Conservation (phyloP, 768 basidiomycete species). For the Lactarius sp. region DNA sequence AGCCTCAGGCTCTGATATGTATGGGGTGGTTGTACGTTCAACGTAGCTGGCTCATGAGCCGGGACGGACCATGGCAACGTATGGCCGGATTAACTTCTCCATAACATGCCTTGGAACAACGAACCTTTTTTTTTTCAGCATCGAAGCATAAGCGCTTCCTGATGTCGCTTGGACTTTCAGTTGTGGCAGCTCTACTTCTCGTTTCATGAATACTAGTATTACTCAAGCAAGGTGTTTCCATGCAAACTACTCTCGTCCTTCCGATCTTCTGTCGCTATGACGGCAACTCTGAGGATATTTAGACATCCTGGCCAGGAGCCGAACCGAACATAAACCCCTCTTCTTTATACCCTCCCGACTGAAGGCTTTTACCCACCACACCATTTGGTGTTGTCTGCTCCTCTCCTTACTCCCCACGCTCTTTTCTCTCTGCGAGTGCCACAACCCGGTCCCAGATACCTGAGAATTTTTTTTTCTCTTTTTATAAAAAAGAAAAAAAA, state of each 20-base stretch:
- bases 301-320: neutral
- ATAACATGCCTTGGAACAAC: too few relatives aligned
- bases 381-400: neutral
- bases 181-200: neutral
- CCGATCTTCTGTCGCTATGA: constrained; percentile 2
- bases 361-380: neutral
- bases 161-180: neutral
- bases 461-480: neutral
- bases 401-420: constrained; percentile 4
- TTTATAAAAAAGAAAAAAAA: neutral
- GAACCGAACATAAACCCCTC: neutral
- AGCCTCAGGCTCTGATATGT: neutral
- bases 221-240: neutral
- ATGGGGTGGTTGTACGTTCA: too few relatives aligned
- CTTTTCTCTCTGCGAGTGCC: neutral
- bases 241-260: neutral
- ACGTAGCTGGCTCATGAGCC: neutral
- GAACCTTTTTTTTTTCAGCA: too few relatives aligned
- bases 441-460: too few relatives aligned
- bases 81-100: neutral
- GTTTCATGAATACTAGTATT: neutral
- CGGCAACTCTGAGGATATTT: neutral
- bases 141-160: neutral
- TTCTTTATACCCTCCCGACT: neutral
- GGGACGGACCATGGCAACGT: neutral